A percentile compares a stretch with the other conserved stretches of the same genome.
Conservation (phyloP, 1,139 yeast species). For the Blastobotrys petasosporus region DNA sequence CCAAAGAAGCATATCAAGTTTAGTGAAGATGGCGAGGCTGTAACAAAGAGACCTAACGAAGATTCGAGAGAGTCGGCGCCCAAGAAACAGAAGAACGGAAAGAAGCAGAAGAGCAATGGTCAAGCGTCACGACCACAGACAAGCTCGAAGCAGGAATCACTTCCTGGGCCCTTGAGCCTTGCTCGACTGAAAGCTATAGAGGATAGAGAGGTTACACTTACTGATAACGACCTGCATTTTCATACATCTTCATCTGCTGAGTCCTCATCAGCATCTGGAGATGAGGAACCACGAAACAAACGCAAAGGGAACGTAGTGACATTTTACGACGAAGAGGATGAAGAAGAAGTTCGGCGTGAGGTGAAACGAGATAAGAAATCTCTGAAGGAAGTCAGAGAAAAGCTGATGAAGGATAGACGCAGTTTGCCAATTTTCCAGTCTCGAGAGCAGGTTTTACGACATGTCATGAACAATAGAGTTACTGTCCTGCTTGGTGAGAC, state of each 20-base stretch:
- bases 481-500: conserved; percentile 91
- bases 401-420: conserved; percentile 36
- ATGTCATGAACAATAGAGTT: conserved; percentile 54
- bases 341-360: conserved; percentile 28
- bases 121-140: conserved; percentile 1
- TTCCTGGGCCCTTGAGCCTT: conserved; percentile 19
- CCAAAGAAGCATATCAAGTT: conserved; percentile 27
- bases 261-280: background rate
- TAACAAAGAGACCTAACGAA: background rate
- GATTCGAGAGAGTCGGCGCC: background rate
- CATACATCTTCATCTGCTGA: conserved; percentile 9
- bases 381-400: conserved; percentile 4
- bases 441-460: conserved; percentile 53
- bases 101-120: conserved; percentile 14
- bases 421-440: conserved; percentile 74
- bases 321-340: conserved; percentile 33
- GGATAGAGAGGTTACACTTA: conserved; percentile 12
- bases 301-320: conserved; percentile 15
- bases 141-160: background rate
- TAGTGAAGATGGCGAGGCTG: conserved; percentile 18
- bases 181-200: conserved; percentile 17
- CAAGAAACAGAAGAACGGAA: conserved; percentile 4
- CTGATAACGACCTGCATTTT: conserved; percentile 19
- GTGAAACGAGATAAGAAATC: conserved; percentile 10
- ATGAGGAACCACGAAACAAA: background rate